Evolutionary conservation across 495 filamentous ascomycete species (phyloP).

Genomic region (Penicillium soppii): DNA sequence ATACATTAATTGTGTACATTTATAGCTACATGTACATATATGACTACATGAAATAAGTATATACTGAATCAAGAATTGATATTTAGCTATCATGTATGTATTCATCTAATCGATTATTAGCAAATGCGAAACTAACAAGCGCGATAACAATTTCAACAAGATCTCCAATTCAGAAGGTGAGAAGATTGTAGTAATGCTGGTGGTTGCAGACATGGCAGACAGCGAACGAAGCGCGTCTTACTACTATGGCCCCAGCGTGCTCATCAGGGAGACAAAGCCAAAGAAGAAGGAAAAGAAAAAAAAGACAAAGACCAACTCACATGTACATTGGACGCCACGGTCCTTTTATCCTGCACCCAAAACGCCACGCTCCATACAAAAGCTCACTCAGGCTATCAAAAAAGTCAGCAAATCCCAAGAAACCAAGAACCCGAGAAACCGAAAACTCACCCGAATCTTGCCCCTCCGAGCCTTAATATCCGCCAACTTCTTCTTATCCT

Average conservation of each 20-base stretch:
- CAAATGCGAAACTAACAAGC: conserved; percentile 7
- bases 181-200: conserved; percentile 54
- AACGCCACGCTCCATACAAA: conserved; percentile 25
- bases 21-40: neutral
- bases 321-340: conserved; percentile 11
- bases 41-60: neutral
- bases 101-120: conserved; percentile 13
- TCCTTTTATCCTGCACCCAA: conserved; percentile 14
- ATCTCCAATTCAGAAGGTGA: conserved; percentile 43
- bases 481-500: conserved; percentile 53
- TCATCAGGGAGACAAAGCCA: conserved; percentile 39
- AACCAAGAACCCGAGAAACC: neutral
- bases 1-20: neutral
- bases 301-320: conserved; percentile 13
- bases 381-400: conserved; percentile 44
- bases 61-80: neutral
- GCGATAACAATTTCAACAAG: neutral
- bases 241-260: conserved; percentile 59
- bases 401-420: conserved; percentile 12
- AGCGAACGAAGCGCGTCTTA: conserved; percentile 35
- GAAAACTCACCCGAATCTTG: conserved; percentile 44
- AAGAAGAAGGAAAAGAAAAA: neutral
- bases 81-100: conserved; percentile 4
- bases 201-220: conserved; percentile 51
- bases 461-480: conserved; percentile 52